Evolutionary conservation across 352 stramenopile genomes (phyloP).

Genomic region (Pythium vanterpoolii): DNA sequence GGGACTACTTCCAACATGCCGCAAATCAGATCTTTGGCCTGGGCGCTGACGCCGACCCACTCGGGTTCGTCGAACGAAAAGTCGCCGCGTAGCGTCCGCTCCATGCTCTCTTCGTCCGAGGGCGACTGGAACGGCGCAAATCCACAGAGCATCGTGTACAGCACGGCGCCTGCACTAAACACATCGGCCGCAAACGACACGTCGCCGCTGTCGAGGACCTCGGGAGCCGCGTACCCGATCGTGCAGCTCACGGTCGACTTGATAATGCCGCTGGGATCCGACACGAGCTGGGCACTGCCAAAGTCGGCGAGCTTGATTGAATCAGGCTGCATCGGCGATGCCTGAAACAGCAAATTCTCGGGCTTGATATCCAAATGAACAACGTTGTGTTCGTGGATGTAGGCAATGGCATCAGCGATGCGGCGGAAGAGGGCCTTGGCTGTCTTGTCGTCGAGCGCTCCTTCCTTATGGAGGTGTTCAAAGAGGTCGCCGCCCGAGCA

Average conservation of each 20-base stretch:
- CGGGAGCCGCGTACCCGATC: conserved; percentile 69
- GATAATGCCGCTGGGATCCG: conserved; percentile 26
- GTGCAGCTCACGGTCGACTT: conserved; percentile 59
- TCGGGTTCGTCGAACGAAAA: conserved; percentile 55
- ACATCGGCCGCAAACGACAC: conserved; percentile 66
- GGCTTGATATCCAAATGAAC: conserved; percentile 82
- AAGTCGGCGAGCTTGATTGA: conserved; percentile 75
- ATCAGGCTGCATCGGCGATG: conserved; percentile 37
- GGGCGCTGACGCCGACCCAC: conserved; percentile 44
- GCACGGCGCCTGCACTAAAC: conserved; percentile 67
- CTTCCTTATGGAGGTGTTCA: conserved; percentile 53
- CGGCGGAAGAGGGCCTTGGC: conserved; percentile 53
- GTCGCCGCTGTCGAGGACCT: conserved; percentile 50
- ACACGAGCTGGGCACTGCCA: conserved; percentile 45
- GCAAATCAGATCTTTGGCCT: conserved; percentile 57
- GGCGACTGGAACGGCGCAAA: conserved; percentile 62
- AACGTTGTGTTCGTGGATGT: conserved; percentile 56
- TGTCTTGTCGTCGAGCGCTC: conserved; percentile 40
- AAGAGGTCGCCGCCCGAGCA: conserved; percentile 61
- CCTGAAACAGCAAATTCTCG: conserved; percentile 75
- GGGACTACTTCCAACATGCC: conserved; percentile 52
- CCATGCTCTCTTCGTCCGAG: conserved; percentile 60
- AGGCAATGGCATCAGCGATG: conserved; percentile 44
- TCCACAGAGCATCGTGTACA: conserved; percentile 66
- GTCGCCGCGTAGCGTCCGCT: conserved; percentile 43